Percentiles rank a stretch among this genome's conserved stretches.
phyloP scores from a whole-genome alignment of 306 rosid species.

The Amphicarpaea edgeworthii region DNA sequence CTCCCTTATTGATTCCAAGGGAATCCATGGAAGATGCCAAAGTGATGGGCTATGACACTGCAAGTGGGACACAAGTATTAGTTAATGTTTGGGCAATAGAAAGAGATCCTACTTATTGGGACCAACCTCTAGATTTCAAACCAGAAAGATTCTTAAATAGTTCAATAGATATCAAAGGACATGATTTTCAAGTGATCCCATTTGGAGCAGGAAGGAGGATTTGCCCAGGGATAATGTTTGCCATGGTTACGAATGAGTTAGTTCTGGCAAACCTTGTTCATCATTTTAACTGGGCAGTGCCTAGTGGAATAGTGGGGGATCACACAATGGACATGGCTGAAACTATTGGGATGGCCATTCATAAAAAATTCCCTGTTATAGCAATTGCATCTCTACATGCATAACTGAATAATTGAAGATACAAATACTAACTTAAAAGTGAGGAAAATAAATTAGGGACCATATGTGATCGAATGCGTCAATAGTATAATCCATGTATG shows the following conservation, averaged over 20 bases:
- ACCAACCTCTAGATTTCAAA: too few species aligned
- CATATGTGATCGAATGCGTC: too few species aligned
- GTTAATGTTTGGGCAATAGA: neutral
- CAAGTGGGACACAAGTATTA: neutral
- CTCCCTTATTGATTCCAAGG: neutral
- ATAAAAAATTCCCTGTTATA: constrained; percentile 26
- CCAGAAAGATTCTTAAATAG: too few species aligned
- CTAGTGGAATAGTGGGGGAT: neutral
- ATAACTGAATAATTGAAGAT: too few species aligned
- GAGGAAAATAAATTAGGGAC: too few species aligned
- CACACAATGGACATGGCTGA: constrained; percentile 17
- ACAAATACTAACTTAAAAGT: too few species aligned
- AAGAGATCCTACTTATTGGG: too few species aligned
- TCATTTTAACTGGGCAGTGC: constrained; percentile 37
- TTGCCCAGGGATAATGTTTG: too few species aligned
- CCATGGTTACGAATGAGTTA: neutral
- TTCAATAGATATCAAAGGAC: too few species aligned
- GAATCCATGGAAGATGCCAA: neutral
- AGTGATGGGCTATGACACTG: neutral
- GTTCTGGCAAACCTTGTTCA: constrained; percentile 25
- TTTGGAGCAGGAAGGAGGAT: too few species aligned
- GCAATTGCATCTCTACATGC: neutral
- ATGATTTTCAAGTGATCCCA: too few species aligned
- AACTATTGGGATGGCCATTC: neutral
- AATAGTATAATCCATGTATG: too few species aligned